These are phyloP conservation scores for Eucommia ulmoides DNA, from an alignment of 257 asterid species.

Conservation along the genomic window DNA sequence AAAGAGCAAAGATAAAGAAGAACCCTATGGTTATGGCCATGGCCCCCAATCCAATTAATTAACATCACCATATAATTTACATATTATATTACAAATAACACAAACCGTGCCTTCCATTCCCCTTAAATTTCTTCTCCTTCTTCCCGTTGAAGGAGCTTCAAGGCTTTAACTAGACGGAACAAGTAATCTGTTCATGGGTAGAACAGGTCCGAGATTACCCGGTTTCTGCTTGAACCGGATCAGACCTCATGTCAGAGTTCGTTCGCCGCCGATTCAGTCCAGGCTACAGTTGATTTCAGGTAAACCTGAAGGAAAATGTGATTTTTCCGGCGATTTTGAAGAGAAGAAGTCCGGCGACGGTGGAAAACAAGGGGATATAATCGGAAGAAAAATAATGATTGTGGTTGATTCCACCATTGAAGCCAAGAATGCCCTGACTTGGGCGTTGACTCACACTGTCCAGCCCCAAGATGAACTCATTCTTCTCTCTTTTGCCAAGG, in stretches of 20 bases:
- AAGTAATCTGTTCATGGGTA: too few relatives aligned
- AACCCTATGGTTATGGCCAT: too few relatives aligned
- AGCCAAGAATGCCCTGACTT: constrained; percentile 56
- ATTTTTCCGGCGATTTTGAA: constrained; percentile 6
- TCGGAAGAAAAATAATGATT: constrained; percentile 66
- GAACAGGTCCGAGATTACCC: constrained; percentile 46
- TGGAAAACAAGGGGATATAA: constrained; percentile 9
- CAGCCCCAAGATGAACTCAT: constrained; percentile 47
- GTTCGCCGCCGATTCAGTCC: constrained; percentile 32
- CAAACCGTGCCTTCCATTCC: too few relatives aligned
- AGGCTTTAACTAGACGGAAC: too few relatives aligned
- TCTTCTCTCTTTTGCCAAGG: constrained; percentile 48
- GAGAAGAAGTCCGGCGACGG: constrained; percentile 4
- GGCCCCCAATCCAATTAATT: too few relatives aligned
- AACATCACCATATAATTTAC: too few relatives aligned
- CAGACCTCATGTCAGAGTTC: constrained; percentile 60
- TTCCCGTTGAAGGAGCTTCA: too few relatives aligned
- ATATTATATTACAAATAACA: too few relatives aligned
- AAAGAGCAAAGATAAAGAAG: too few relatives aligned
- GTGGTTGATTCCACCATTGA: constrained; percentile 56
- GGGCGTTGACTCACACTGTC: constrained; percentile 71
- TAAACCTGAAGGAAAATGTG: constrained; percentile 11
- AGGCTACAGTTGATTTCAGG: constrained; percentile 8
- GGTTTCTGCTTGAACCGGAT: constrained; percentile 58
- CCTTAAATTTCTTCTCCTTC: too few relatives aligned